These are phyloP conservation scores for Jasminum sambac DNA, from an alignment of 257 asterid genomes.

Conservation along the genomic window DNA sequence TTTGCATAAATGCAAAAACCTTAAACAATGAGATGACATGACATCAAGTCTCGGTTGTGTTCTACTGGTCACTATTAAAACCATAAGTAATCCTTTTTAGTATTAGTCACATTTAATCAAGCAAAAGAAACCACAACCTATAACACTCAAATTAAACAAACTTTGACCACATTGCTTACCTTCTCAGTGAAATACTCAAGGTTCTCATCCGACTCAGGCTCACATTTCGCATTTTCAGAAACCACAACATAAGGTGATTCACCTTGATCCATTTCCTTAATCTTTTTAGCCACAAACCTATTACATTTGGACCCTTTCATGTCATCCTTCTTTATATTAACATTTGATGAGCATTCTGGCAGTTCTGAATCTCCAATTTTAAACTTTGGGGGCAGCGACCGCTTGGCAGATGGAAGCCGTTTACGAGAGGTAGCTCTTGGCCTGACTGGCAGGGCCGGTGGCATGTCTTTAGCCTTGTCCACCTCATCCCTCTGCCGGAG, in stretches of 20 bases:
- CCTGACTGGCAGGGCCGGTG: slow-evolving; percentile 86
- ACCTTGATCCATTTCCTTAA: slow-evolving; percentile 36
- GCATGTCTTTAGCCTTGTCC: slow-evolving; percentile 63
- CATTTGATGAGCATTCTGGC: slow-evolving; percentile 25
- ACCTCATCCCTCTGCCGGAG: slow-evolving; percentile 59
- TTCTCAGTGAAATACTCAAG: slow-evolving; percentile 60
- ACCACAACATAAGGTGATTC: slow-evolving; percentile 50
- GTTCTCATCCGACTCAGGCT: slow-evolving; percentile 46
- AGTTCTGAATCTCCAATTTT: slow-evolving; percentile 32
- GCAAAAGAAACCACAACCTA: not conserved
- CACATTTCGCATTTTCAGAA: slow-evolving; percentile 29
- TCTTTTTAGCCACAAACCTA: slow-evolving; percentile 49
- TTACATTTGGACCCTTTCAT: slow-evolving; percentile 33
- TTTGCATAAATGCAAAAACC: not conserved
- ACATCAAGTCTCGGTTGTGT: not conserved
- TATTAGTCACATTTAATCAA: not conserved
- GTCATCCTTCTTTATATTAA: no score
- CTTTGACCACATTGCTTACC: slow-evolving; percentile 35
- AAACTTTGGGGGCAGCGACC: slow-evolving; percentile 45
- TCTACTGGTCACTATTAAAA: slow-evolving; percentile 4
- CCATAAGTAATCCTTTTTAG: slow-evolving; percentile 7
- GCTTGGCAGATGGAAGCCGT: slow-evolving; percentile 68
- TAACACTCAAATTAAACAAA: slow-evolving; percentile 16
- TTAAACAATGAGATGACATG: not conserved
- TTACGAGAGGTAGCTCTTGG: slow-evolving; percentile 60